Percentiles rank a stretch among this genome's conserved stretches.
Evolutionary conservation across 2,329 filamentous ascomycete species (phyloP).

Genomic region (Coleophoma cylindrospora): DNA sequence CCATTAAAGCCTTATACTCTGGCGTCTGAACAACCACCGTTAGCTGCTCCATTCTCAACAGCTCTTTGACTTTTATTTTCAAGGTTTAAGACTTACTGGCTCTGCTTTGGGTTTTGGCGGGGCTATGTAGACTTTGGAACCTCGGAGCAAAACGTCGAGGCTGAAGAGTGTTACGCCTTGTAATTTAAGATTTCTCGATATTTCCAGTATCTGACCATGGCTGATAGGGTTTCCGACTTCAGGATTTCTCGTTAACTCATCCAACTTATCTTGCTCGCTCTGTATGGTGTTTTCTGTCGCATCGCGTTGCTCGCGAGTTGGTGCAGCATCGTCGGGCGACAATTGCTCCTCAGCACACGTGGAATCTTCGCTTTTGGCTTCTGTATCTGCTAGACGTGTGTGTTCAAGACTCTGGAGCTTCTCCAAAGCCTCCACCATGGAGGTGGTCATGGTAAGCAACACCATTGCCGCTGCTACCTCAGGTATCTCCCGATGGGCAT

Average conservation of each 20-base stretch:
- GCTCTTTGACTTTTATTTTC: neutral
- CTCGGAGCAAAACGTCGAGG: slow-evolving; percentile 67
- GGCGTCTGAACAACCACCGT: slow-evolving; percentile 47
- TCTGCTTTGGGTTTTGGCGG: slow-evolving; percentile 76
- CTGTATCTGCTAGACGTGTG: neutral
- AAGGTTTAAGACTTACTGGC: slow-evolving; percentile 48
- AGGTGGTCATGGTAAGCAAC: slow-evolving; percentile 68
- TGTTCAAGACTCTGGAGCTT: slow-evolving; percentile 20
- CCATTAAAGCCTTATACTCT: slow-evolving; percentile 87
- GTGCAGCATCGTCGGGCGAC: too few relatives aligned
- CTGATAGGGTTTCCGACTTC: slow-evolving; percentile 62
- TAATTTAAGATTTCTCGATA: slow-evolving; percentile 49
- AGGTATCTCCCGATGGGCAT: slow-evolving; percentile 4
- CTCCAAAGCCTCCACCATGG: slow-evolving; percentile 58
- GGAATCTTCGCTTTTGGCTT: neutral
- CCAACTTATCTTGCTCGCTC: neutral
- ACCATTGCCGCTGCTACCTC: slow-evolving; percentile 51
- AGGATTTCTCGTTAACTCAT: slow-evolving; percentile 42
- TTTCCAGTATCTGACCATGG: slow-evolving; percentile 61
- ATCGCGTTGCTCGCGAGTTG: too few relatives aligned
- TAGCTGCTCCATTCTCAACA: slow-evolving; percentile 4
- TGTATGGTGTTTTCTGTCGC: too few relatives aligned
- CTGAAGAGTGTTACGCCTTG: slow-evolving; percentile 32
- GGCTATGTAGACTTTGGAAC: slow-evolving; percentile 68
- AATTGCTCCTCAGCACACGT: neutral